A percentile compares a stretch with the other conserved stretches of the same genome.
Conservation (phyloP, 768 basidiomycete species). For the Calocera viscosa region DNA sequence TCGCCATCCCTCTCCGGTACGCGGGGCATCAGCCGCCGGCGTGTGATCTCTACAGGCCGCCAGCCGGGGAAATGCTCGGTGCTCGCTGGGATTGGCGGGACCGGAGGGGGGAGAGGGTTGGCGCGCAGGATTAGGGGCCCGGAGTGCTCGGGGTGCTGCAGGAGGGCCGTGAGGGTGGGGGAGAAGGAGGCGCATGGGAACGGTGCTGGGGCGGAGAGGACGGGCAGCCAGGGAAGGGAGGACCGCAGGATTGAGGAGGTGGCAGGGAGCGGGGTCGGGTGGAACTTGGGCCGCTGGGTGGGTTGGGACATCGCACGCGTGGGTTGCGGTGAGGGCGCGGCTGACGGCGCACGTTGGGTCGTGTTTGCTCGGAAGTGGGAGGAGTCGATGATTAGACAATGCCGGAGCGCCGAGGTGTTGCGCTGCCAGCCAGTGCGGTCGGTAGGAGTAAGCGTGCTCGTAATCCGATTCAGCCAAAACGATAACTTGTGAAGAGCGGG, state of each 20-base stretch:
- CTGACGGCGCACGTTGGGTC: no score
- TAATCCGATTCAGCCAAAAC: background rate
- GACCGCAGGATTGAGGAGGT: background rate
- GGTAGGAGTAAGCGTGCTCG: no score
- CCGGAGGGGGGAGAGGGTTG: constrained; percentile 29
- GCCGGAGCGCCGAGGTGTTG: background rate
- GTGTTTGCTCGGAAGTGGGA: no score
- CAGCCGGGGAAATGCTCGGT: constrained; percentile 27
- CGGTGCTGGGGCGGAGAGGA: constrained; percentile 1
- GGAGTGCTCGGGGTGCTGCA: constrained; percentile 87
- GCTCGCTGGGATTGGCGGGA: background rate
- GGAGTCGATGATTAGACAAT: background rate
- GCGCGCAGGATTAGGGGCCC: constrained; percentile 82
- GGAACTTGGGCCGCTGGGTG: background rate
- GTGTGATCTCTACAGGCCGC: constrained; percentile 40
- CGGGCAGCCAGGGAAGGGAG: background rate
- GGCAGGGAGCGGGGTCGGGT: background rate
- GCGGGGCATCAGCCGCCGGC: constrained; percentile 60
- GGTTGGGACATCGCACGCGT: background rate
- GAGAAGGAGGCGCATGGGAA: background rate
- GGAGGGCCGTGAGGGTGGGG: constrained; percentile 46
- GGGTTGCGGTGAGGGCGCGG: no score
- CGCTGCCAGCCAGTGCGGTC: no score
- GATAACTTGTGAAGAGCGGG: no score
- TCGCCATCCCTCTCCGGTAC: constrained; percentile 61